phyloP scores from a whole-genome alignment of 192 early-diverging fungal species.

The Backusella australiensis region DNA sequence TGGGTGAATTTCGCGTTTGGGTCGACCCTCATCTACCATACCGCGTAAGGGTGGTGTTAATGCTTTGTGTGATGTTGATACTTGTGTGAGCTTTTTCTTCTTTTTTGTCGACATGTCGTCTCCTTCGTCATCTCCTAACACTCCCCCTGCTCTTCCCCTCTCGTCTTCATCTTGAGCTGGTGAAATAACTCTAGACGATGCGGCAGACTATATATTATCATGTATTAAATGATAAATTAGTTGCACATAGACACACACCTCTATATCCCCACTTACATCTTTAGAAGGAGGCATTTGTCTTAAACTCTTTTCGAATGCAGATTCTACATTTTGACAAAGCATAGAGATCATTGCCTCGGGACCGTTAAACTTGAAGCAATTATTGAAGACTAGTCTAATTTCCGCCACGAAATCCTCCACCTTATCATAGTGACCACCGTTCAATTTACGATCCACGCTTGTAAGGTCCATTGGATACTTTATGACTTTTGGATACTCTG shows the following conservation, averaged over 20 bases:
- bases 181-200: slow-evolving; percentile 18
- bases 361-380: slow-evolving; percentile 83
- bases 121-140: not conserved
- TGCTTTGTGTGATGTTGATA: not conserved
- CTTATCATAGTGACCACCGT: slow-evolving; percentile 54
- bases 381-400: slow-evolving; percentile 71
- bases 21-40: slow-evolving; percentile 52
- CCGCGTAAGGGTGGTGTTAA: slow-evolving; percentile 20
- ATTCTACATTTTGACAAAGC: slow-evolving; percentile 68
- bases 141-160: not conserved
- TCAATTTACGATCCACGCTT: slow-evolving; percentile 72
- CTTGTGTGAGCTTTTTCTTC: not conserved
- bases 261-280: slow-evolving; percentile 27
- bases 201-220: not conserved
- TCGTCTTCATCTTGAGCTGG: slow-evolving; percentile 11
- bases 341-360: slow-evolving; percentile 65
- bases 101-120: not conserved
- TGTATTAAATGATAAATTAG: not conserved
- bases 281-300: slow-evolving; percentile 68
- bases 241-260: not conserved
- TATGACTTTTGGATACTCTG: slow-evolving; percentile 73
- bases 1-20: slow-evolving; percentile 68
- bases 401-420: slow-evolving; percentile 69
- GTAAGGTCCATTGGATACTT: slow-evolving; percentile 79
- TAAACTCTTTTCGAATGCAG: slow-evolving; percentile 64